phyloP scores from a whole-genome alignment of 331 rosid genomes.

The Quercus lobata region DNA sequence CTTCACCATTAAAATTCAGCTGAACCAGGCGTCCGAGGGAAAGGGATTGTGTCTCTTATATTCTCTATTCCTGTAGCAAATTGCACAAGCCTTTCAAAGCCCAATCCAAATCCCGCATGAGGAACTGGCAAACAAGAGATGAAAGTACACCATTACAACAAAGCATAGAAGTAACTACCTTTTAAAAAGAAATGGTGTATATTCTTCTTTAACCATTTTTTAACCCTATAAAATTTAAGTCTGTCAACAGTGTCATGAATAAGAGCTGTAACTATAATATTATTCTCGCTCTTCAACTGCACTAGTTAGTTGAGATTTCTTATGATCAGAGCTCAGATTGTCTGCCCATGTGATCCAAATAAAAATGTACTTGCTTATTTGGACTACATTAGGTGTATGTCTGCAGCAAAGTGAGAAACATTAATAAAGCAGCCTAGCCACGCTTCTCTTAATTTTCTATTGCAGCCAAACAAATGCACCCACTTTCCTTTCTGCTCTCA shows the following conservation, averaged over 20 bases:
- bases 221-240: neutral
- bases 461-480: neutral
- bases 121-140: constrained; percentile 59
- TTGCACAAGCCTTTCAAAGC: constrained; percentile 93
- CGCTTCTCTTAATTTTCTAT: neutral
- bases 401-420: neutral
- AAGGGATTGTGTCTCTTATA: constrained; percentile 86
- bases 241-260: neutral
- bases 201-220: neutral
- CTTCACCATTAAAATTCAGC: constrained; percentile 57
- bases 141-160: neutral
- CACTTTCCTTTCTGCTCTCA: neutral
- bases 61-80: constrained; percentile 94
- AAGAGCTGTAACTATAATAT: neutral
- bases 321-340: neutral
- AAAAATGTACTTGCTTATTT: neutral
- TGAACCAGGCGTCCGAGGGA: constrained; percentile 90
- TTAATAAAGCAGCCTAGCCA: neutral
- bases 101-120: constrained; percentile 95
- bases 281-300: neutral
- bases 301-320: neutral
- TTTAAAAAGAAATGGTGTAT: no score
- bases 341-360: neutral
- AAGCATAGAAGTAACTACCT: neutral
- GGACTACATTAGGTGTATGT: neutral